Evolutionary conservation across 2,329 filamentous ascomycete species (phyloP).

Genomic region (Trichoderma afroharzianum): DNA sequence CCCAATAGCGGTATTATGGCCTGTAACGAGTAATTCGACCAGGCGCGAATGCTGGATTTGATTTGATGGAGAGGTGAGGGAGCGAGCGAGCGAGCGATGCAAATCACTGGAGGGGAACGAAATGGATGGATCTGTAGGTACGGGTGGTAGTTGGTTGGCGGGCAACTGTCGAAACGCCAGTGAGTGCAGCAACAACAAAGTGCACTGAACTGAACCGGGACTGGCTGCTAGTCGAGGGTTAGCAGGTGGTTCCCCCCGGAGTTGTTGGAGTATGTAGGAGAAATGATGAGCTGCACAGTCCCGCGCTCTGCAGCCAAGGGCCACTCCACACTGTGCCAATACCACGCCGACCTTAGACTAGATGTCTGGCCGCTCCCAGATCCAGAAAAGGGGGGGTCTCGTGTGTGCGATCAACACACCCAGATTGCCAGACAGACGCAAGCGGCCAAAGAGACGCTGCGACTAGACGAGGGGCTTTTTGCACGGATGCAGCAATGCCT

Average conservation of each 20-base stretch:
- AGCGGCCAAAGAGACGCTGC: not conserved
- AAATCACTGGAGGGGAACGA: not conserved
- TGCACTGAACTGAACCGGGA: too few relatives aligned
- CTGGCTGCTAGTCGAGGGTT: not conserved
- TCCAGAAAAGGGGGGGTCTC: conserved; percentile 11
- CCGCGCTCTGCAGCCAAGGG: not conserved
- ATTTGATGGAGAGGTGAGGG: not conserved
- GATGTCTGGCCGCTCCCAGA: not conserved
- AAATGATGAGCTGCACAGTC: not conserved
- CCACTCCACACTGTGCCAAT: not conserved
- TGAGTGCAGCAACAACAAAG: not conserved
- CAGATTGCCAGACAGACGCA: not conserved
- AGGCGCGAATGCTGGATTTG: not conserved
- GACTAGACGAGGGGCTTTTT: not conserved
- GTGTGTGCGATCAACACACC: not conserved
- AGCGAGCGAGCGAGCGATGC: not conserved
- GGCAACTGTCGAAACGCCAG: not conserved
- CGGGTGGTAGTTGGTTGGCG: not conserved
- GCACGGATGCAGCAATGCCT: not conserved
- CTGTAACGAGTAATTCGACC: not conserved
- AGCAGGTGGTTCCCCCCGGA: not conserved
- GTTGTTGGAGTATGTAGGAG: not conserved
- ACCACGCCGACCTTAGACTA: not conserved
- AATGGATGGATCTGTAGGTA: too few relatives aligned
- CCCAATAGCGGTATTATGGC: not conserved